Evolutionary conservation across 225 moss, liverwort and hornwort genomes (phyloP).

Genomic region (Pseudoscleropodium purum): DNA sequence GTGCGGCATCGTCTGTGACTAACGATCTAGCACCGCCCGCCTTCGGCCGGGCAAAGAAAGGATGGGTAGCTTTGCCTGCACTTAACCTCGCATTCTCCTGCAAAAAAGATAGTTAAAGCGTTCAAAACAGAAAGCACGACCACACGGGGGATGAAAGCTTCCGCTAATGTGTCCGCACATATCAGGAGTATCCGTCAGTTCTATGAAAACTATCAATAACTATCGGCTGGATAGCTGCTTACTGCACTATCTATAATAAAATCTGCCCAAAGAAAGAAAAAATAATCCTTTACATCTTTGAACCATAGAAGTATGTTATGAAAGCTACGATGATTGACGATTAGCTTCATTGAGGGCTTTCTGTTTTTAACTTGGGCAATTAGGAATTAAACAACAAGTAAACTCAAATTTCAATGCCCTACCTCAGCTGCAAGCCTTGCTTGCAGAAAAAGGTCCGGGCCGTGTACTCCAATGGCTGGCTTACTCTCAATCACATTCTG

Average conservation of each 20-base stretch:
- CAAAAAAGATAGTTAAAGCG: not conserved
- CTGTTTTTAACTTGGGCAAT: not conserved
- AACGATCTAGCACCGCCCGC: constrained; percentile 30
- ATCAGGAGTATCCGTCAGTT: not conserved
- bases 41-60: constrained; percentile 53
- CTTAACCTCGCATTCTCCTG: constrained; percentile 55
- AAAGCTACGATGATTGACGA: not conserved
- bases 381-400: not conserved
- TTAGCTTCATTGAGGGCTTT: not conserved
- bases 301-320: not conserved
- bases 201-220: not conserved
- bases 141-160: not conserved
- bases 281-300: not conserved
- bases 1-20: constrained; percentile 7
- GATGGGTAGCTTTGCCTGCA: constrained; percentile 68
- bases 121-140: not conserved
- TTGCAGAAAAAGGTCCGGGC: constrained; percentile 31
- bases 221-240: not conserved
- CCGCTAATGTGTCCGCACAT: not conserved
- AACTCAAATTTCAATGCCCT: not conserved
- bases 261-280: not conserved
- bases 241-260: not conserved
- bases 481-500: constrained; percentile 20
- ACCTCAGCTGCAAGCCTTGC: constrained; percentile 40
- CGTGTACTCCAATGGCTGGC: constrained; percentile 29